Evolutionary conservation across 345 rosid species (phyloP).

Genomic region (Brassica cretica): DNA sequence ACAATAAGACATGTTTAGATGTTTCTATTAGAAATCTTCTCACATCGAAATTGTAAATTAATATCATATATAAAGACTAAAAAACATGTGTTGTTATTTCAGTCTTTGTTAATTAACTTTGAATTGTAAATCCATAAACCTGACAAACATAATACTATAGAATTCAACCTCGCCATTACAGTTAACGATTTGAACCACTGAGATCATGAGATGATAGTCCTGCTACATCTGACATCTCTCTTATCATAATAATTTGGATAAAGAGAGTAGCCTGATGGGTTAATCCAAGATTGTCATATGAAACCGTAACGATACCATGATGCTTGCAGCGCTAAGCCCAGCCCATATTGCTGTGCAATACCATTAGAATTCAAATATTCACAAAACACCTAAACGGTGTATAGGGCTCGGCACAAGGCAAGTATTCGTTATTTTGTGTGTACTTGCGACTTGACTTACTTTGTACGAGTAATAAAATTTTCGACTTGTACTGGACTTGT

Average conservation of each 20-base stretch:
- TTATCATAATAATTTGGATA: not conserved
- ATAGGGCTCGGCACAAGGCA: too few species aligned
- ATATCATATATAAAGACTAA: not conserved
- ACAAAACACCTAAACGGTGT: not conserved
- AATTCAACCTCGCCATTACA: not conserved
- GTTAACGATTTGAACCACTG: not conserved
- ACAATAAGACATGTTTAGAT: not conserved
- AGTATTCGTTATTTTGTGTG: too few species aligned
- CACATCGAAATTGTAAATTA: not conserved
- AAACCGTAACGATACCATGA: not conserved
- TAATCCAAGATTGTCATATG: not conserved
- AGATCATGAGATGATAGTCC: not conserved
- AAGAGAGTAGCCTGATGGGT: constrained; percentile 1
- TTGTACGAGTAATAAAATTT: too few species aligned
- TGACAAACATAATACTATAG: not conserved
- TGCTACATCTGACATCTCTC: not conserved
- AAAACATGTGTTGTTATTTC: not conserved
- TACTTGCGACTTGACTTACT: too few species aligned
- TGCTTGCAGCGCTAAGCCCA: constrained; percentile 1
- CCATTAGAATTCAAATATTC: not conserved
- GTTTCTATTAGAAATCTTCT: not conserved
- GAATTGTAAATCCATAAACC: not conserved
- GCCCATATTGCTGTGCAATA: constrained; percentile 1
- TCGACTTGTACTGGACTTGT: too few species aligned
- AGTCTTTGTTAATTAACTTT: not conserved